A percentile compares a stretch with the other conserved stretches of the same genome.
phyloP scores from a whole-genome alignment of 345 rosid species.

The Melastoma malabathricum region DNA sequence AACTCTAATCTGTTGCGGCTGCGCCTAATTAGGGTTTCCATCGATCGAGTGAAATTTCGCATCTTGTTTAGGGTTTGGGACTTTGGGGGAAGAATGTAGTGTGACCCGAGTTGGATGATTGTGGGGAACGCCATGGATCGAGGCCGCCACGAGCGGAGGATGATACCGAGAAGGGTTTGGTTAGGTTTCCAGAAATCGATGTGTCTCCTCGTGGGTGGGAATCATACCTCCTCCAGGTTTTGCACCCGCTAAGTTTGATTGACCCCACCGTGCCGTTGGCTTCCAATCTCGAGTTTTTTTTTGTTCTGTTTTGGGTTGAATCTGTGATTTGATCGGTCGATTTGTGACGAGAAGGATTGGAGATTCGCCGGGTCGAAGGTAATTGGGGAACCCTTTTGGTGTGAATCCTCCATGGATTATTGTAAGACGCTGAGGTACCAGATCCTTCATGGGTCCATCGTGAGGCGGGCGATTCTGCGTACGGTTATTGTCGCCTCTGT shows the following conservation, averaged over 20 bases:
- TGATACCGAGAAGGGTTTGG: slow-evolving; percentile 56
- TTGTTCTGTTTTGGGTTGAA: background rate
- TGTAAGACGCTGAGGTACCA: slow-evolving; percentile 29
- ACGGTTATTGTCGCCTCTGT: slow-evolving; percentile 34
- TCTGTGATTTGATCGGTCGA: background rate
- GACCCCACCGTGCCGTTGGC: slow-evolving; percentile 7
- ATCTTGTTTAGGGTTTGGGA: slow-evolving; percentile 23
- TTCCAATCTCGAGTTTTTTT: slow-evolving; percentile 21
- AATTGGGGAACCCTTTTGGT: too few species aligned
- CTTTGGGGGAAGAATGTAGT: too few species aligned
- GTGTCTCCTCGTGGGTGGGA: slow-evolving; percentile 99
- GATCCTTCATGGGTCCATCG: slow-evolving; percentile 32
- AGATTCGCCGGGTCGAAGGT: background rate
- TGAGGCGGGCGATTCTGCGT: slow-evolving; percentile 55
- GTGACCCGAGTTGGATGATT: background rate
- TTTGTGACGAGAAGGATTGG: background rate
- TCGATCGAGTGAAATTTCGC: slow-evolving; percentile 17
- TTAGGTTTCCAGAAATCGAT: slow-evolving; percentile 48
- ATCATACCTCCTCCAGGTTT: slow-evolving; percentile 98
- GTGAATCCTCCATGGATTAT: slow-evolving; percentile 23
- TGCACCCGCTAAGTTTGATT: slow-evolving; percentile 52
- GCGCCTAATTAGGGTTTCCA: too few species aligned
- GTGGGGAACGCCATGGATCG: slow-evolving; percentile 18
- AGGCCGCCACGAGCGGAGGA: slow-evolving; percentile 22
- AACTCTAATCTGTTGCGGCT: too few species aligned